Conservation (phyloP, 2,329 filamentous ascomycete genomes). For the Coniochaeta sp. region DNA sequence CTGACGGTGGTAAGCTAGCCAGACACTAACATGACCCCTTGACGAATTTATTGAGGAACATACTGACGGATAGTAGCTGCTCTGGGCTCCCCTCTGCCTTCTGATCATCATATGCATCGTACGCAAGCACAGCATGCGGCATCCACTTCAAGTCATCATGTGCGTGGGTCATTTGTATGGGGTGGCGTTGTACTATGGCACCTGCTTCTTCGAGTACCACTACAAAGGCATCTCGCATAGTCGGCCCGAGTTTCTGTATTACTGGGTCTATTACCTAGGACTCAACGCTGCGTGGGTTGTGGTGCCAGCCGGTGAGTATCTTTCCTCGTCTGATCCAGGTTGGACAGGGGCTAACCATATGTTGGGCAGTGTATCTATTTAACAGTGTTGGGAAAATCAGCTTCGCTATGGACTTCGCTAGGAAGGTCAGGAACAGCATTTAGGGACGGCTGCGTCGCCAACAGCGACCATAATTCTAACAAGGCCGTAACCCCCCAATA, state of each 20-base stretch:
- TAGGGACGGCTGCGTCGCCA: not conserved
- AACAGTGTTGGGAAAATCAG: not conserved
- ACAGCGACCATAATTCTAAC: too few species aligned
- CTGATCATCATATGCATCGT: conserved; percentile 39
- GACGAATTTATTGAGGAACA: not conserved
- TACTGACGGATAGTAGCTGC: conserved; percentile 26
- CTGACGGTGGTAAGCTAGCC: conserved; percentile 62
- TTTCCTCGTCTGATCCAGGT: not conserved
- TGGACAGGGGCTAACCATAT: not conserved
- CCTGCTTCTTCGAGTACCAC: conserved; percentile 41
- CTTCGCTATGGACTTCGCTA: not conserved
- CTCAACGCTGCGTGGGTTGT: conserved; percentile 56
- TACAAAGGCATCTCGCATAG: conserved; percentile 41
- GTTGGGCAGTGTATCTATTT: not conserved
- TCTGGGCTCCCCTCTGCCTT: conserved; percentile 54
- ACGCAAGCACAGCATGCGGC: conserved; percentile 31
- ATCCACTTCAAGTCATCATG: conserved; percentile 43
- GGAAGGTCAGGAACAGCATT: too few species aligned
- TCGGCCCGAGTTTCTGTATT: conserved; percentile 53
- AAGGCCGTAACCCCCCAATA: too few species aligned
- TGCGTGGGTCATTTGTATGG: conserved; percentile 53
- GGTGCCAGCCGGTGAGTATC: conserved; percentile 43
- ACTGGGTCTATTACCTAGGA: conserved; percentile 56
- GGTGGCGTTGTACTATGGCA: conserved; percentile 55
- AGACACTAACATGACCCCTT: not conserved